These are phyloP conservation scores for Solanum medicagineum DNA, from an alignment of 257 asterid species.

Conservation along the genomic window DNA sequence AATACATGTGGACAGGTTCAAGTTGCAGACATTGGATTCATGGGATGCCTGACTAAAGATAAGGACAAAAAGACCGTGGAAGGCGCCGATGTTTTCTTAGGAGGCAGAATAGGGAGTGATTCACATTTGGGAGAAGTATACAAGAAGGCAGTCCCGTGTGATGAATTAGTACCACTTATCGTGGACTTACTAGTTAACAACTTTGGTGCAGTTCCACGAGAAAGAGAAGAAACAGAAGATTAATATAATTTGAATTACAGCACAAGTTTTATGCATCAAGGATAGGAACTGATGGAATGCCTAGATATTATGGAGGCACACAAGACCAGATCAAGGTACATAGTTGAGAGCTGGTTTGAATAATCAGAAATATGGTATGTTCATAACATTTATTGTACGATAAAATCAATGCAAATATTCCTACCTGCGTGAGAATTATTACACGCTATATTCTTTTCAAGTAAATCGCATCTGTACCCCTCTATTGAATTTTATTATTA, in stretches of 20 bases:
- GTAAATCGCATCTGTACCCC: not conserved
- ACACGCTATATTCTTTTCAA: not conserved
- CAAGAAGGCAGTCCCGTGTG: conserved; percentile 85
- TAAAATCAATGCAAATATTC: not conserved
- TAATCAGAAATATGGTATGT: not conserved
- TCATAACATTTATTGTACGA: not conserved
- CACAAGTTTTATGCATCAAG: not conserved
- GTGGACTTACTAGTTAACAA: conserved; percentile 61
- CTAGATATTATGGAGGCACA: not conserved
- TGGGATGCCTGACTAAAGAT: conserved; percentile 87
- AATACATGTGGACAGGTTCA: conserved; percentile 88
- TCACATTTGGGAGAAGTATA: conserved; percentile 86
- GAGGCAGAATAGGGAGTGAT: conserved; percentile 88
- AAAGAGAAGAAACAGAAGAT: conserved; percentile 67
- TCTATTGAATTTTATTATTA: not conserved
- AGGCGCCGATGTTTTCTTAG: conserved; percentile 78
- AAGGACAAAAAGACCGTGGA: conserved; percentile 58
- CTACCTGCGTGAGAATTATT: not conserved
- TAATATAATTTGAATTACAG: not conserved
- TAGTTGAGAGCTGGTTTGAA: not conserved
- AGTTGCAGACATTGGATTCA: conserved; percentile 94
- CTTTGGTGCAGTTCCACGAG: conserved; percentile 70
- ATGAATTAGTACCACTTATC: conserved; percentile 64
- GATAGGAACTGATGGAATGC: not conserved
- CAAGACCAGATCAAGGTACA: not conserved